These are phyloP conservation scores for Lippia alba DNA, from an alignment of 305 asterid species.

Conservation along the genomic window DNA sequence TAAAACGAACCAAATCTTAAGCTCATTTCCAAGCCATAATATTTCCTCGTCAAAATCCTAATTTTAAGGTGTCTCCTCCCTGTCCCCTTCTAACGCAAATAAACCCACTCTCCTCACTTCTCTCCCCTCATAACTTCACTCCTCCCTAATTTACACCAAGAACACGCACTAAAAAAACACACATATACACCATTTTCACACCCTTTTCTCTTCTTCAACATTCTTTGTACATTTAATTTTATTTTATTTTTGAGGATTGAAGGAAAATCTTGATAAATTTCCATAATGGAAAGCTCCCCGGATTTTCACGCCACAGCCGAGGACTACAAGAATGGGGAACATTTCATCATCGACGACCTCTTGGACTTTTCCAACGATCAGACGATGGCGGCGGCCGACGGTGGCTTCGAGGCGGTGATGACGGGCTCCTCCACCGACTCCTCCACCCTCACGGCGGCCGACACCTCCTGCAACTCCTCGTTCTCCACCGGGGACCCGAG, in stretches of 20 bases:
- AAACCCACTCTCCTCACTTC: conserved; percentile 54
- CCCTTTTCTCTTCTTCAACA: not conserved
- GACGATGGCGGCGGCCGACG: conserved; percentile 24
- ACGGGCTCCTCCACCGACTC: conserved; percentile 41
- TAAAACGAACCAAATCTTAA: conserved; percentile 26
- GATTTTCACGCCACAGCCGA: conserved; percentile 53
- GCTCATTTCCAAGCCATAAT: conserved; percentile 52
- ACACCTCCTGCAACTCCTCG: conserved; percentile 57
- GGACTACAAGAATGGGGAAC: conserved; percentile 53
- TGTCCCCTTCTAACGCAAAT: conserved; percentile 81
- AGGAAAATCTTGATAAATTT: not conserved
- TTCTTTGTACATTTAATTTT: not conserved
- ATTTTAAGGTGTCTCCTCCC: conserved; percentile 63
- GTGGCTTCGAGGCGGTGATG: conserved; percentile 29
- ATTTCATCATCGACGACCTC: conserved; percentile 76
- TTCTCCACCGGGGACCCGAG: conserved; percentile 43
- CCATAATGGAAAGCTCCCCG: conserved; percentile 55
- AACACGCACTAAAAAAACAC: conserved; percentile 22
- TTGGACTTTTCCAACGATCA: conserved; percentile 78
- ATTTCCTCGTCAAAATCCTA: conserved; percentile 65
- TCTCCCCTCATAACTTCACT: conserved; percentile 52
- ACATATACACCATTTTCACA: conserved; percentile 29
- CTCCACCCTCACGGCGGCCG: conserved; percentile 48
- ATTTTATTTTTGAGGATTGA: not conserved
- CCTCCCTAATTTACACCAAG: conserved; percentile 17